Conservation (phyloP, 768 basidiomycete species). For the Cytidiella melzeri region DNA sequence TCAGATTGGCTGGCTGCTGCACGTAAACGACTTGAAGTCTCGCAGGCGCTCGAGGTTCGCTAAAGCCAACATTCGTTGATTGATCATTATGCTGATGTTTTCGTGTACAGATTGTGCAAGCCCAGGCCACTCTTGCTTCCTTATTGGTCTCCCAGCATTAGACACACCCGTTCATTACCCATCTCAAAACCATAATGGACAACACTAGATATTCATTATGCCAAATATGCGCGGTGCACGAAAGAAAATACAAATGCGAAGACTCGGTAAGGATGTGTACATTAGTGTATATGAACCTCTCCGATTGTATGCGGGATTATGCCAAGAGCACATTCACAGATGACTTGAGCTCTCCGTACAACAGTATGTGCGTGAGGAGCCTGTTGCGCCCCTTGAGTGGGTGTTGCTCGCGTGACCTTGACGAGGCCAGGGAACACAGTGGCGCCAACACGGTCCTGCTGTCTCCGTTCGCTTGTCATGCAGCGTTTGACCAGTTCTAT, state of each 20-base stretch:
- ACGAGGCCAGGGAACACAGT: constrained; percentile 87
- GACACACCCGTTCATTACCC: constrained; percentile 12
- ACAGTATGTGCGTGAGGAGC: constrained; percentile 60
- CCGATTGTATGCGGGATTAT: not conserved
- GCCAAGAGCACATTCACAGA: constrained; percentile 73
- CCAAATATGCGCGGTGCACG: not conserved
- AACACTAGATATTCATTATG: constrained; percentile 2
- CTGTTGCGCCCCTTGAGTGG: constrained; percentile 28
- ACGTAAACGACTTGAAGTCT: constrained; percentile 78
- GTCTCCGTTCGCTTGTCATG: constrained; percentile 66
- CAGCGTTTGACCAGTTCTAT: constrained; percentile 85
- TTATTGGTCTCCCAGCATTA: constrained; percentile 49
- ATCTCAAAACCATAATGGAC: constrained; percentile 11
- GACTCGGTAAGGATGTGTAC: not conserved
- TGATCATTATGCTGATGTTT: no score
- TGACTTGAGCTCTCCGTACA: constrained; percentile 78
- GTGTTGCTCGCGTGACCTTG: constrained; percentile 53
- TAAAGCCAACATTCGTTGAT: no score
- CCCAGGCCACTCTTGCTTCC: constrained; percentile 80
- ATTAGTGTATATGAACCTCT: constrained; percentile 8
- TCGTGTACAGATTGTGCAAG: constrained; percentile 53
- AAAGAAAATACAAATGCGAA: not conserved
- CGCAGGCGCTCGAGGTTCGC: constrained; percentile 82
- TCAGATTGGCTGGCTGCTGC: constrained; percentile 92
- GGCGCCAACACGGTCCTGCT: constrained; percentile 70